Percentiles rank a stretch among this genome's conserved stretches.
phyloP scores from a whole-genome alignment of 1,139 yeast species.

The Suhomyces guaymorum region DNA sequence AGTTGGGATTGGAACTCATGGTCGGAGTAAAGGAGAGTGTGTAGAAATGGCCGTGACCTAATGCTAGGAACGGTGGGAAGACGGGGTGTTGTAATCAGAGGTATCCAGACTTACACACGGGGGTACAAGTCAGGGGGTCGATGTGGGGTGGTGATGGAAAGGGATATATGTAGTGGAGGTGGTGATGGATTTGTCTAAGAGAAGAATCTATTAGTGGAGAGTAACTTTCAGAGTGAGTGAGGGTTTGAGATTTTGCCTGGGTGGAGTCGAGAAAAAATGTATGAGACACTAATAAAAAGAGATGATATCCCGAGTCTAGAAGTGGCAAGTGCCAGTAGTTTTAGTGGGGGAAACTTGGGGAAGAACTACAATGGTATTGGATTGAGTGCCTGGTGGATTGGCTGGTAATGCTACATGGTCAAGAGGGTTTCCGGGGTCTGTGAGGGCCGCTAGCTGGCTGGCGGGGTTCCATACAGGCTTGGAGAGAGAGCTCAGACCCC shows the following conservation, averaged over 20 bases:
- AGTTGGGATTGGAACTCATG: constrained; percentile 8
- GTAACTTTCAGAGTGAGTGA: constrained; percentile 7
- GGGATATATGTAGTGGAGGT: constrained; percentile 1
- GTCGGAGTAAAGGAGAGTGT: neutral
- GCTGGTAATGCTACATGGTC: no score
- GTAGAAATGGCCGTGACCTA: neutral
- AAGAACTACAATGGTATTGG: no score
- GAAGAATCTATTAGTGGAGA: constrained; percentile 9
- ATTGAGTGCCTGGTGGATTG: no score
- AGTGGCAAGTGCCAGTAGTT: no score
- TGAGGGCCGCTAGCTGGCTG: no score
- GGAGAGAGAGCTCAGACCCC: no score
- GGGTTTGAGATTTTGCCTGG: constrained; percentile 9
- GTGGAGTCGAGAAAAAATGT: constrained; percentile 8
- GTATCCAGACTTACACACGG: neutral
- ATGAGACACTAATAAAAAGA: constrained; percentile 10
- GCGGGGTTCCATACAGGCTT: no score
- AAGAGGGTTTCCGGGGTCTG: no score
- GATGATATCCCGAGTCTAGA: no score
- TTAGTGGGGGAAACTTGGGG: neutral
- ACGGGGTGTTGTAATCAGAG: no score
- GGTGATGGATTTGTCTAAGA: constrained; percentile 3
- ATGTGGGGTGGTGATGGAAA: constrained; percentile 4
- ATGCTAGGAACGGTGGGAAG: neutral
- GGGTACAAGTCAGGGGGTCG: neutral